Conservation (phyloP, 257 asterid genomes). For the Catharanthus roseus region DNA sequence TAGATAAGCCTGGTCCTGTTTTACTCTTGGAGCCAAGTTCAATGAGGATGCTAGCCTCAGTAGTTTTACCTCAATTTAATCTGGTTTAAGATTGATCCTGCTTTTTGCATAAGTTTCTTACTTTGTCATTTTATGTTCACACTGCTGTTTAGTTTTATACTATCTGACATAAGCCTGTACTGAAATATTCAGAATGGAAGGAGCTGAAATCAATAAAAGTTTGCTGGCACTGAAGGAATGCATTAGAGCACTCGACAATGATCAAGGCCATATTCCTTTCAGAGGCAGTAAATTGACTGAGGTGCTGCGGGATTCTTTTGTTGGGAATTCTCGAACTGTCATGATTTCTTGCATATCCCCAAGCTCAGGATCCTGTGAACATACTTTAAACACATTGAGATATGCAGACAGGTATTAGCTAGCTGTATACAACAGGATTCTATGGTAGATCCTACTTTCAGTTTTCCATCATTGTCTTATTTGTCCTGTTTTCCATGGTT, state of each 20-base stretch:
- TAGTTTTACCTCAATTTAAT: slow-evolving; percentile 1
- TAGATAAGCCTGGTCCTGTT: background rate
- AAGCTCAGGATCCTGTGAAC: slow-evolving; percentile 92
- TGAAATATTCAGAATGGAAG: slow-evolving; percentile 79
- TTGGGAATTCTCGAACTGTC: slow-evolving; percentile 93
- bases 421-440: background rate
- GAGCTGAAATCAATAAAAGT: slow-evolving; percentile 98
- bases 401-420: slow-evolving; percentile 84
- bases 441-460: background rate
- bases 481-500: slow-evolving; percentile 8
- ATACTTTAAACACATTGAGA: slow-evolving; percentile 89
- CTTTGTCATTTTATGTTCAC: background rate
- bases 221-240: slow-evolving; percentile 98
- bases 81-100: background rate
- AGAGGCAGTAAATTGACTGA: slow-evolving; percentile 98
- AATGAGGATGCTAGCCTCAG: background rate
- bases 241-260: slow-evolving; percentile 97
- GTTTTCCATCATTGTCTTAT: slow-evolving; percentile 7
- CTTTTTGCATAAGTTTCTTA: background rate
- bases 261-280: slow-evolving; percentile 96
- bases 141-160: background rate
- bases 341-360: slow-evolving; percentile 96
- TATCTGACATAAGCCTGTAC: slow-evolving; percentile 4
- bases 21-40: background rate
- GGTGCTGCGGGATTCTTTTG: slow-evolving; percentile 89